Base-by-base conservation (phyloP, 345 rosid species). In the Boechera retrofracta region DNA sequence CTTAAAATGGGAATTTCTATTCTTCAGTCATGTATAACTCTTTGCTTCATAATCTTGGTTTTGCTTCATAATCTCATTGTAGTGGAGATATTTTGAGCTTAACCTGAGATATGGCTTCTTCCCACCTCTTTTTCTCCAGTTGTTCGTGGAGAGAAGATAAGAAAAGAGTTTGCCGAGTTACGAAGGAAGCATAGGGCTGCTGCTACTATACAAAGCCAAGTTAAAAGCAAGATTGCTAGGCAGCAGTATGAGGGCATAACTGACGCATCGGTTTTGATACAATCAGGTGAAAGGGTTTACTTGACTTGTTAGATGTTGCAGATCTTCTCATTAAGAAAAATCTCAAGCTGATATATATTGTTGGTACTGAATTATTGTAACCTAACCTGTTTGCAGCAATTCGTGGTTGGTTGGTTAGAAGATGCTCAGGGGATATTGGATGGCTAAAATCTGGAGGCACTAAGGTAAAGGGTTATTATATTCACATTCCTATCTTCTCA, bases 381-480 rank as follows among this genome's bases (percentile, higher is more conserved):
- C 5, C 11, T 60, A 42, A 61, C 5, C 11, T 60, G 73, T 24
- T 66, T 84, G 82, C 85, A 95, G 99, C 57, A 57, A 87, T 92
- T 78, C 99, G 99, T 62, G 99, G 99, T 68, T 92, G 94, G 91
- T 80, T 91, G 86, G 97, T 91, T 67, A 86, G 99, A 87, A 86
- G 91, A 84, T 95, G 94, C 83, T 89, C 99, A 0, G 97, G 93
- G 64, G 85, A 92, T 76, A 67, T 86, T 61, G 88, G 91, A 72
- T 85, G 89, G 70, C 53, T 89, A 77, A 83, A 77, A 67, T 82
- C 91, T 72, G 89, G 81, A 38, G 82, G 75, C 54, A 6, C 77
- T 16, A 86, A 88, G 97, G 98, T 95, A 51, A 39, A 48, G 9
- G 45, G 10, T 59, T 63, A 11, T 21, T n/a, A 2, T 38, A 65